Evolutionary conservation across 2,329 filamentous ascomycete species (phyloP).

Genomic region (Epicoccum sorghinum): DNA sequence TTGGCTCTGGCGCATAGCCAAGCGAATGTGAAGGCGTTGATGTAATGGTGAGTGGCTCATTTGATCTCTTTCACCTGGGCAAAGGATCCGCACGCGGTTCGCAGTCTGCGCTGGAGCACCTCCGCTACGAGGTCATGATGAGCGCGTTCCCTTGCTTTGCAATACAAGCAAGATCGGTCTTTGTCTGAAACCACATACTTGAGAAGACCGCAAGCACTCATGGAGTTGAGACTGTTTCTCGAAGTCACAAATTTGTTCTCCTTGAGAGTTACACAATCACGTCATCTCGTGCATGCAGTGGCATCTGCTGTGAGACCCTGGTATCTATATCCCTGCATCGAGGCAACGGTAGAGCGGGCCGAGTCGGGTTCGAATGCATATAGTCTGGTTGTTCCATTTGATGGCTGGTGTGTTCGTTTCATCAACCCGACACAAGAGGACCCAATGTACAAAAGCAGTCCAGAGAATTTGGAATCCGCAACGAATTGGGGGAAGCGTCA

Average conservation of each 20-base stretch:
- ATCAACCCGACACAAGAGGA: constrained; percentile 1
- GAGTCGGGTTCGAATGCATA: background rate
- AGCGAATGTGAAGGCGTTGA: constrained; percentile 10
- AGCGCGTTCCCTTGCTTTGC: constrained; percentile 2
- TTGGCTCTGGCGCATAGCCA: constrained; percentile 9
- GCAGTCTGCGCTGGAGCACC: background rate
- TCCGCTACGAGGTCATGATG: background rate
- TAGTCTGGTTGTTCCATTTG: background rate
- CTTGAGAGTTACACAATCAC: constrained; percentile 8
- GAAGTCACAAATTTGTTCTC: background rate
- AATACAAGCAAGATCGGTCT: background rate
- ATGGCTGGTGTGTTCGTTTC: no score
- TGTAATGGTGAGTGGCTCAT: constrained; percentile 17
- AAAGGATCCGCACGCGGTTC: background rate
- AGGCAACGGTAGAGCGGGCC: background rate
- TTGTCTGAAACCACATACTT: constrained; percentile 6
- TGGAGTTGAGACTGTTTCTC: constrained; percentile 12
- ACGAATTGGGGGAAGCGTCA: no score
- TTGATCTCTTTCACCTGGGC: constrained; percentile 6
- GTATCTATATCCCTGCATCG: constrained; percentile 8
- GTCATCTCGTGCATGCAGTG: constrained; percentile 10
- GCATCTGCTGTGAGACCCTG: constrained; percentile 10
- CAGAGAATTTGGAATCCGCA: no score
- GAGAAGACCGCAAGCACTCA: background rate
- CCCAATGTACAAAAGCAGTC: background rate